Evolutionary conservation across 192 early-diverging fungal genomes (phyloP).

Genomic region (Umbelopsis ramanniana): DNA sequence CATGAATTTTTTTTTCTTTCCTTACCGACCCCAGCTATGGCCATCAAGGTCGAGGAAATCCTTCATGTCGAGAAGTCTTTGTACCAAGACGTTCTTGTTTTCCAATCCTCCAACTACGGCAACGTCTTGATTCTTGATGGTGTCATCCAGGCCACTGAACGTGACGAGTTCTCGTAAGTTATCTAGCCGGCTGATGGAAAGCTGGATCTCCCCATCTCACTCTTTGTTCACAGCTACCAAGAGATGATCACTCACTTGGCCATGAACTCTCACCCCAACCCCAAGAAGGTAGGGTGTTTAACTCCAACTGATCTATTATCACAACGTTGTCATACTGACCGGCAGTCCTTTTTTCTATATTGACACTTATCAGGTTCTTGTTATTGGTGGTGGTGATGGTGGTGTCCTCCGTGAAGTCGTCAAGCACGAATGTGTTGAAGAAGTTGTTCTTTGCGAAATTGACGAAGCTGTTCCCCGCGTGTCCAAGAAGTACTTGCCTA

Average conservation of each 20-base stretch:
- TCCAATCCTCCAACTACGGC: slow-evolving; percentile 93
- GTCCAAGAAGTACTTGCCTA: slow-evolving; percentile 92
- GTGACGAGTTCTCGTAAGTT: slow-evolving; percentile 95
- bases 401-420: slow-evolving; percentile 98
- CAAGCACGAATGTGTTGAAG: slow-evolving; percentile 94
- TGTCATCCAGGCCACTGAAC: slow-evolving; percentile 97
- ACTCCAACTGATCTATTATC: background rate
- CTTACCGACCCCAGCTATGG: slow-evolving; percentile 72
- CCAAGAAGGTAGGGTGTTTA: slow-evolving; percentile 75
- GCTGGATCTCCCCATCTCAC: background rate
- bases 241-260: slow-evolving; percentile 99
- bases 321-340: background rate
- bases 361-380: slow-evolving; percentile 83
- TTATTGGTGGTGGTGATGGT: slow-evolving; percentile 99
- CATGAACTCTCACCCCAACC: slow-evolving; percentile 93
- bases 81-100: slow-evolving; percentile 98
- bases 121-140: slow-evolving; percentile 98
- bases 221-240: slow-evolving; percentile 72
- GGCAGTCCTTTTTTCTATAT: background rate
- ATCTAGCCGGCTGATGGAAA: background rate
- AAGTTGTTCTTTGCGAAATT: slow-evolving; percentile 95
- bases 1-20: background rate
- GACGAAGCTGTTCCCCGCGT: slow-evolving; percentile 94
- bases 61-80: slow-evolving; percentile 93
- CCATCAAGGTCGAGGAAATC: slow-evolving; percentile 93